Base-by-base conservation (phyloP, 352 stramenopile species). In the Globisporangium canariense region DNA sequence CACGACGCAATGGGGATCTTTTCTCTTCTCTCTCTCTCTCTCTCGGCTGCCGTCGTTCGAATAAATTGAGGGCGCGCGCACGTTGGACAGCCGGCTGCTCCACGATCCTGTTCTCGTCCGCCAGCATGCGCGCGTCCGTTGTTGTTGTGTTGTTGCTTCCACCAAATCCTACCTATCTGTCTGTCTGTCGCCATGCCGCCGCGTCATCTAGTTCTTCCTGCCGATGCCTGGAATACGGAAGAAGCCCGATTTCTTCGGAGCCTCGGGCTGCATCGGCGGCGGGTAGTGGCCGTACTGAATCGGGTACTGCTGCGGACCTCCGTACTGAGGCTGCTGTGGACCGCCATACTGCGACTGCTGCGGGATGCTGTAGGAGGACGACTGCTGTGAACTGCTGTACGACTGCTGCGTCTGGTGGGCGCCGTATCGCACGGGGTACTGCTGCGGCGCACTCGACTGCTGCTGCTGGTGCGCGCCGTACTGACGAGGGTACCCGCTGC, bases 201-300 rank as follows among this genome's bases (percentile, higher is more conserved):
- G 51, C 52, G 22, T 0, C 14, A 16, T n/a, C 49, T 83, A 91
- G 70, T 89, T 90, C 74, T 90, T 93, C 71, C 88, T 88, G 71
- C 82, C 79, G 40, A 83, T 75, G 58, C 78, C 71, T 18, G 83
- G 83, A 30, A 93, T 67, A 13, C 80, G 76, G 73, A 91, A 91
- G 58, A 87, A 84, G 43, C 78, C 86, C 58, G 81, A 89, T 45
- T 86, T 86, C 72, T 90, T 91, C n/a, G 71, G 66, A 20, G 68
- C 62, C 18, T 83, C 71, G 25, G 70, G 60, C 70, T 76, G 68
- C 57, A 81, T 76, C 60, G 86, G 84, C 9, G 78, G 79, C 49
- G 80, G 82, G 72, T 76, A 71, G 60, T 82, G 68, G 55, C 76
- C 76, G 61, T 84, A 58, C 8, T 58, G 51, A 13, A 58, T 28